Evolutionary conservation across 2,329 filamentous ascomycete species (phyloP), one percentile per base, ranked within the genome.

Genomic region (Ophiostoma ulmi): DNA sequence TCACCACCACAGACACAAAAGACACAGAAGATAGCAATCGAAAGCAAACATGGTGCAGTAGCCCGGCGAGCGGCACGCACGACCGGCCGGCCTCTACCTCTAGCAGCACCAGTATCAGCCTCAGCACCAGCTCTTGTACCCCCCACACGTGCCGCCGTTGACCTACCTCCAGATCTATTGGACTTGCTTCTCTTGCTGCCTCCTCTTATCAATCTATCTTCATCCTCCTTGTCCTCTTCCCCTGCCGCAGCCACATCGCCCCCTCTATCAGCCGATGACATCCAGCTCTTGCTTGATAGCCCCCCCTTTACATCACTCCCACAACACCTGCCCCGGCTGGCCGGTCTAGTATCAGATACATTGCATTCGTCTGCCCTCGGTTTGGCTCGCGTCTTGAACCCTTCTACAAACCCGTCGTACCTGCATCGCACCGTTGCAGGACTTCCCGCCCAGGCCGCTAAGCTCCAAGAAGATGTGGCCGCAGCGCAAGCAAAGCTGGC

Each of bases 171-270:
- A 22, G 73, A 77, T 13, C 81, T 88, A 4, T 72, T 84, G 67
- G 84, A 88, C 72, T 80, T 88, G 11, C 80, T 89, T 65, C 75
- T 87, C 64, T 79, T 89, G 22, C 81, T 90, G 3, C 84, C 86
- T 0, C 78, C 85, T 0, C 78, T 84, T 0, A 79, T 87, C 44
- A 58, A 70, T 13, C 17, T 65, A 26, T 63, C 58, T 11, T 63
- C 58, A 2, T 65, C 36, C 6, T 65, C 61, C 1, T 38, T 35
- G 3, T 38, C 61, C 26, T 22, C 48, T 4, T 63, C 68, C 1
- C 17, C 48, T 1, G 13, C 65, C 8, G 2, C n/a, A 22, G 10
- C 66, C n/a, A 35, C 65, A 0, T 13, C 39, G 2, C 39, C 65
- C 13, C 72, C 77, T 2, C 76, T 84, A 1, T 72, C 81, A 0